Base-by-base conservation (phyloP, 2,329 filamentous ascomycete genomes). In the Lojkania enalia region DNA sequence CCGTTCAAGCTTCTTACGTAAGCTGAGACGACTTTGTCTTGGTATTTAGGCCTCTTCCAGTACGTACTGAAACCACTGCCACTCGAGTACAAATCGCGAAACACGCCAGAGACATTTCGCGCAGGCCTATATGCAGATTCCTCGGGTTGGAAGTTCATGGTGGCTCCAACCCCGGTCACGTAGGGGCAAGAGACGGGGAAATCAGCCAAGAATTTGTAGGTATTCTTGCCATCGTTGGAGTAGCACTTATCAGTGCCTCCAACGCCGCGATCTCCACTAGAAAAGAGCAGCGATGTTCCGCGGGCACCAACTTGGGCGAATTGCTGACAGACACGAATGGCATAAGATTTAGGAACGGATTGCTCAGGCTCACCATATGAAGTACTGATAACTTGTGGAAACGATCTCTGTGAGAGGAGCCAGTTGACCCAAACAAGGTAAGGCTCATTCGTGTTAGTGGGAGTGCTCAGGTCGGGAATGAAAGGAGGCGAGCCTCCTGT, bases 351-450 rank as follows among this genome's bases (percentile, higher is more conserved):
- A 0, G 85, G 84, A 0, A 88, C 72, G 3, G 76, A 78, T 61
- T 86, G 80, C 66, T 88, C 85, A 41, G 82, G 77, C 48, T 87
- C 83, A 36, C 82, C 84, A 61, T 88, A 88, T 0, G 82, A 86
- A 11, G 80, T 83, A 40, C 76, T 80, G 57, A 88, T 78, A 13
- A 83, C 79, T 35, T 82, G 77, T 0, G 85, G 84, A 1, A 88
- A 71, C 14, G 77, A 76, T 1, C 74, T 65, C 15, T 84, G 76
- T 1, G 69, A 66, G 0, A 85, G 74, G 2, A 86, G 63, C 63
- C 81, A 80, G 44, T 80, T 74, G 5, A 87, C 71, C 72, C 80
- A 87, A 12, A 75, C 75, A 1, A 87, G 72, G 64, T 87, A 88
- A 0, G 84, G 84, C 70, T 89, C 86, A 63, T 88, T 88, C 53